Evolutionary conservation across 2,329 filamentous ascomycete species (phyloP).

Genomic region (Neophaeococcomyces aloes): DNA sequence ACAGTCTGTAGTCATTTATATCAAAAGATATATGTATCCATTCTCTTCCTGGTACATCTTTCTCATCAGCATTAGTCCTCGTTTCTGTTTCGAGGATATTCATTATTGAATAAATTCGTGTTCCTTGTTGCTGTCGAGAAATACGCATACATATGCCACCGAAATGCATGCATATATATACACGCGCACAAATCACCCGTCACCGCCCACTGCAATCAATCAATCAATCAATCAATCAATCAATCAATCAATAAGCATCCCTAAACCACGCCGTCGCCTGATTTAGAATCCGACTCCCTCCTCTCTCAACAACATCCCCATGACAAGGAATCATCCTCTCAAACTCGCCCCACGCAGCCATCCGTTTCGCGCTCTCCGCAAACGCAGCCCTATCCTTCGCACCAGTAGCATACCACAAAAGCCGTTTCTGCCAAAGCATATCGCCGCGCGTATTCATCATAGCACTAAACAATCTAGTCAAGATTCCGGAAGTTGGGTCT

Average conservation of each 20-base stretch:
- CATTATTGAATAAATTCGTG: no score
- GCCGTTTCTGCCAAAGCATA: conserved; percentile 65
- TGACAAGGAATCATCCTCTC: conserved; percentile 81
- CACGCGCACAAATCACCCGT: no score
- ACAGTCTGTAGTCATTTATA: no score
- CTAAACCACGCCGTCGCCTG: conserved; percentile 80
- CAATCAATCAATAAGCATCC: conserved; percentile 29
- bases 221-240: no score
- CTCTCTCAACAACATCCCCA: conserved; percentile 71
- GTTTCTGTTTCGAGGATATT: no score
- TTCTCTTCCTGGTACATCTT: no score
- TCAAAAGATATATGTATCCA: no score
- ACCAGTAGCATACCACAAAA: conserved; percentile 67
- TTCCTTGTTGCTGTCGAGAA: no score
- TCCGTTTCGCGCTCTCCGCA: conserved; percentile 56
- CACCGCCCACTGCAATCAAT: no score
- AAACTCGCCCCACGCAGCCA: conserved; percentile 68
- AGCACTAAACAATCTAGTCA: conserved; percentile 46
- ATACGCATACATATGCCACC: no score
- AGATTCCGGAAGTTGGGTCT: conserved; percentile 40
- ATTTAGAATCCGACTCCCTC: conserved; percentile 63
- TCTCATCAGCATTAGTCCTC: no score
- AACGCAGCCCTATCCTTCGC: conserved; percentile 55
- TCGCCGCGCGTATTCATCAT: conserved; percentile 48
- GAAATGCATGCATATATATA: no score